phyloP scores from a whole-genome alignment of 2,329 filamentous ascomycete genomes.

The Kalaharituber pfeilii region DNA sequence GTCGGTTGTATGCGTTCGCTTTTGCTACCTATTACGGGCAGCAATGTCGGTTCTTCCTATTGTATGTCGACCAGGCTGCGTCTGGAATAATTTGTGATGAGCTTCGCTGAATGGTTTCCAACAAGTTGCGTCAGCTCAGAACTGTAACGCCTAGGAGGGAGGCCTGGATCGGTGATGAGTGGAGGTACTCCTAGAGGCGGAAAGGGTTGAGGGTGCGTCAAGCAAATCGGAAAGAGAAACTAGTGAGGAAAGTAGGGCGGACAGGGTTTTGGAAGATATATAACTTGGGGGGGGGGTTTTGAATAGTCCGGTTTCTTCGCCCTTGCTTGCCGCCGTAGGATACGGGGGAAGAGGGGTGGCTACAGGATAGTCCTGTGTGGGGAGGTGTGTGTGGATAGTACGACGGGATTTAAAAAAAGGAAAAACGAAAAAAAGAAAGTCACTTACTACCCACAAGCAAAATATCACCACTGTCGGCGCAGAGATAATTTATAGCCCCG shows the following conservation, averaged over 20 bases:
- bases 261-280: neutral
- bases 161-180: neutral
- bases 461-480: neutral
- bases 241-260: neutral
- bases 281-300: neutral
- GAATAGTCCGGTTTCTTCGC: neutral
- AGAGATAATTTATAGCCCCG: no score
- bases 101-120: neutral
- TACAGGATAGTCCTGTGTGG: no score
- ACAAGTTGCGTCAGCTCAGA: neutral
- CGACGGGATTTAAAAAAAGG: neutral
- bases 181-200: neutral
- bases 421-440: neutral
- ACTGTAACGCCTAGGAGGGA: neutral
- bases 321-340: no score
- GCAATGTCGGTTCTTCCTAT: neutral
- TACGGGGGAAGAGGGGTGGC: neutral
- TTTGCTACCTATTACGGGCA: neutral
- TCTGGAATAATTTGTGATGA: neutral
- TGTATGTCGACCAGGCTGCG: neutral
- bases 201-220: neutral
- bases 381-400: neutral
- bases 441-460: neutral
- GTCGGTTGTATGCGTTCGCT: neutral
- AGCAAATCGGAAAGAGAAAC: neutral